phyloP scores from a whole-genome alignment of 164 flowering plant genomes.

The Vitis labrusca region DNA sequence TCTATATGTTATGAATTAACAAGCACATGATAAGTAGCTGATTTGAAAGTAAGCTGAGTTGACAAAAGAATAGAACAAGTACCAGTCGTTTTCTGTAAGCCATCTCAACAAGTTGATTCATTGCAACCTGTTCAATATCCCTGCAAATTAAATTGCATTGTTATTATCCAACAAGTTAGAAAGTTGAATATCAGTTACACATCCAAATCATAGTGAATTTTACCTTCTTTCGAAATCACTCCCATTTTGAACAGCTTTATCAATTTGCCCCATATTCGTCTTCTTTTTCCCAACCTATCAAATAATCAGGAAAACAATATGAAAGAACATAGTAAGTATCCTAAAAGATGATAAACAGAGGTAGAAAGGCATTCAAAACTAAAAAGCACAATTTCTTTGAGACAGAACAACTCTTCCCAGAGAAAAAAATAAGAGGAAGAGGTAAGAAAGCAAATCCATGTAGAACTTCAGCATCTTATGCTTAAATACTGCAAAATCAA shows the following conservation, averaged over 20 bases:
- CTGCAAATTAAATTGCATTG: constrained; percentile 20
- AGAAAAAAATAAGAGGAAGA: not conserved
- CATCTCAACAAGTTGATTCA: constrained; percentile 39
- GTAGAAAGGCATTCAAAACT: not conserved
- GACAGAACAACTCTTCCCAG: too few relatives aligned
- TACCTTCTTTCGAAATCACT: constrained; percentile 27
- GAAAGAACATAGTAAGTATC: not conserved
- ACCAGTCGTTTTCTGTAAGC: constrained; percentile 39
- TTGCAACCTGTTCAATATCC: constrained; percentile 36
- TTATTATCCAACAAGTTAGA: not conserved
- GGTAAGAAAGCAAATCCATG: not conserved
- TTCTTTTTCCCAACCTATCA: constrained; percentile 27
- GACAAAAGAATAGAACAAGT: constrained; percentile 7
- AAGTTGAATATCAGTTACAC: not conserved
- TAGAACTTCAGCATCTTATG: not conserved
- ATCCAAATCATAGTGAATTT: not conserved
- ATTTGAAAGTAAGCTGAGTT: not conserved
- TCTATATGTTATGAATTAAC: not conserved
- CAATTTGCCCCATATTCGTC: constrained; percentile 27
- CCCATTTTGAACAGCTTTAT: constrained; percentile 22
- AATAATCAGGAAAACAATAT: not conserved
- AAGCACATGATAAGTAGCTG: not conserved
- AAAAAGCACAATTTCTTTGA: not conserved
- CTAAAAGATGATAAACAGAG: not conserved
- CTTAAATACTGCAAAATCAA: not conserved